Evolutionary conservation across 306 rosid species (phyloP).

Genomic region (Sicyos baderoa): DNA sequence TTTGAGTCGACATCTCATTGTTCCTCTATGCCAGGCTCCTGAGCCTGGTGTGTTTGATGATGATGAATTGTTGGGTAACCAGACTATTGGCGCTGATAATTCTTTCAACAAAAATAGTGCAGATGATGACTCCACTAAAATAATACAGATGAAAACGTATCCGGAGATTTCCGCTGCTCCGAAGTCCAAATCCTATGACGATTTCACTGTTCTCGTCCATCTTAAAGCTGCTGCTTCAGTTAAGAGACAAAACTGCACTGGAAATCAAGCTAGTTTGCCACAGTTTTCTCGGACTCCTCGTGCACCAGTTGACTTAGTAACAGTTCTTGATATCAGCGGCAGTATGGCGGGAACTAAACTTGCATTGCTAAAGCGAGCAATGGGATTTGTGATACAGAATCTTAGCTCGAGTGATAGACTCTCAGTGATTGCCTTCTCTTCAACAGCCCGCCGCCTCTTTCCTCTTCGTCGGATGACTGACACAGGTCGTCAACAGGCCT

Average conservation of each 20-base stretch:
- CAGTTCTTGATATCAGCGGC: slow-evolving; percentile 90
- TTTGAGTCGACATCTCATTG: slow-evolving; percentile 53
- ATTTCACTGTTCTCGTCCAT: slow-evolving; percentile 70
- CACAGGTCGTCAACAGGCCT: slow-evolving; percentile 74
- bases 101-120: slow-evolving; percentile 24
- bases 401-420: slow-evolving; percentile 86
- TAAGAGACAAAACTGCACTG: slow-evolving; percentile 28
- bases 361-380: slow-evolving; percentile 86
- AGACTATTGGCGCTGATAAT: slow-evolving; percentile 31
- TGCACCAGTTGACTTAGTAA: slow-evolving; percentile 92
- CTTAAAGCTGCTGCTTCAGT: slow-evolving; percentile 65
- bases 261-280: slow-evolving; percentile 40
- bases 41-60: slow-evolving; percentile 82
- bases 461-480: slow-evolving; percentile 74
- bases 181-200: slow-evolving; percentile 36
- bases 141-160: slow-evolving; percentile 55
- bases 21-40: slow-evolving; percentile 67
- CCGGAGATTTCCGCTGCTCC: slow-evolving; percentile 68
- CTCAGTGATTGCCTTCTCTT: slow-evolving; percentile 91
- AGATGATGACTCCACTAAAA: slow-evolving; percentile 31
- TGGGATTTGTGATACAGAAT: slow-evolving; percentile 96
- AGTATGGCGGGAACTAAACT: slow-evolving; percentile 99
- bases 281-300: slow-evolving; percentile 55
- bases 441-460: slow-evolving; percentile 93
- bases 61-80: slow-evolving; percentile 68